Evolutionary conservation across 2,329 filamentous ascomycete species (phyloP), one percentile per base, ranked within the genome.

Genomic region (Alternaria triticina): DNA sequence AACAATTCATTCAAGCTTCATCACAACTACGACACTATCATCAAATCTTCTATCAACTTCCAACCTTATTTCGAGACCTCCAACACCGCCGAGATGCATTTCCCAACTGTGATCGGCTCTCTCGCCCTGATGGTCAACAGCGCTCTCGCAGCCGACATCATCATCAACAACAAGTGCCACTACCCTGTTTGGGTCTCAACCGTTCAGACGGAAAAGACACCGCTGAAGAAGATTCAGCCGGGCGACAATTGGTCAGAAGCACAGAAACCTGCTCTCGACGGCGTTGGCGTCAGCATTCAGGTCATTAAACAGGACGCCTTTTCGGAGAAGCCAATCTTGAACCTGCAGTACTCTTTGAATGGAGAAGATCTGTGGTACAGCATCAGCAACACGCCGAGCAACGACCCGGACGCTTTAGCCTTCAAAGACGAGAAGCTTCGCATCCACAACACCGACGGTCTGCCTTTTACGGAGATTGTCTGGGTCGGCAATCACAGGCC

Each of bases 111-210:
- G 33, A 17, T 73, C 65, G 30, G 62, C 33, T 30, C 61, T 49
- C 30, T 74, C 44, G 62, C 62, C 40, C 57, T 74, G 45, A 50
- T 60, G 8, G 51, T 63, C 47, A 54, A 57, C 57, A 63, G 62
- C 8, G 44, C 71, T 40, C 54, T 68, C 28, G 65, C 69, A 27
- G 66, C 64, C 36, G 54, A 57, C 9, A 55, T 70, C 51, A 52
- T 57, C 15, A 57, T 77, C 44, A 65, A 66, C 59, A 77, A 77
- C 68, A 67, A 74, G 46, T 77, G 75, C 58, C 25, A 59, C 59
- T 67, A 63, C 57, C 44, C 69, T 49, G 60, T 76, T 46, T 77
- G 62, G 51, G 57, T 74, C 13, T 70, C 70, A 13, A 66, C 66
- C 6, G 70, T 76, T n/a, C 50, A 62, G 43, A 5, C 30, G 36